Conservation (phyloP, 1,139 yeast species). For the Lodderomyces metapsilosis region DNA sequence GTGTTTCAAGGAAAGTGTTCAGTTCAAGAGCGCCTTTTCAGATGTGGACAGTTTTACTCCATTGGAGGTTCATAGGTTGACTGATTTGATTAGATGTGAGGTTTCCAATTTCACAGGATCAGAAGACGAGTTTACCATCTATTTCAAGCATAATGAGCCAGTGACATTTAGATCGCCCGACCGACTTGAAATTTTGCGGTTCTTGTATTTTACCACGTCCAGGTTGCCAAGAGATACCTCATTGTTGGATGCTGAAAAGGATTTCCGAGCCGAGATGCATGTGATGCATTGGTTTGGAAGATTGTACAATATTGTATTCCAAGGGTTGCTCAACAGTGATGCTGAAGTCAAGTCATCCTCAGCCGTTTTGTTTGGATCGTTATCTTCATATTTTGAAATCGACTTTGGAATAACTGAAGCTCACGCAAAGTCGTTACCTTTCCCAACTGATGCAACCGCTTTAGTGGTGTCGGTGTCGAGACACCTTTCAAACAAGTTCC, state of each 20-base stretch:
- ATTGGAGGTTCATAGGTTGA: constrained; percentile 51
- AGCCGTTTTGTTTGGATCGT: constrained; percentile 61
- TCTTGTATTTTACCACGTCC: constrained; percentile 64
- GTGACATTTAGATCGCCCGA: constrained; percentile 60
- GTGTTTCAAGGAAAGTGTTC: constrained; percentile 31
- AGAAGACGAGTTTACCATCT: constrained; percentile 54
- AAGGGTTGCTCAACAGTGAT: constrained; percentile 62
- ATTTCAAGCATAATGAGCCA: constrained; percentile 41
- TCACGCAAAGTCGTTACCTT: constrained; percentile 62
- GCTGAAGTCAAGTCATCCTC: constrained; percentile 64
- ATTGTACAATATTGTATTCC: constrained; percentile 61
- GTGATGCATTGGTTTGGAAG: constrained; percentile 51
- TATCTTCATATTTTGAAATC: constrained; percentile 59
- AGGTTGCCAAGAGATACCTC: constrained; percentile 36
- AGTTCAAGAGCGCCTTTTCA: constrained; percentile 21
- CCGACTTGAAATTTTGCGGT: constrained; percentile 65
- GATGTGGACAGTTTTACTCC: constrained; percentile 41
- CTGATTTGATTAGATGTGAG: constrained; percentile 52
- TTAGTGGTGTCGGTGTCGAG: constrained; percentile 62
- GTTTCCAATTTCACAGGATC: constrained; percentile 48
- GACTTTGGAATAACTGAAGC: constrained; percentile 59
- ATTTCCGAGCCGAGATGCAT: constrained; percentile 22
- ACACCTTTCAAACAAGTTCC: constrained; percentile 55
- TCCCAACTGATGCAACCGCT: constrained; percentile 68
- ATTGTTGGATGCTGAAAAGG: constrained; percentile 19